Base-by-base conservation (phyloP, 768 basidiomycete species). In the Leccinum fibrillosum region DNA sequence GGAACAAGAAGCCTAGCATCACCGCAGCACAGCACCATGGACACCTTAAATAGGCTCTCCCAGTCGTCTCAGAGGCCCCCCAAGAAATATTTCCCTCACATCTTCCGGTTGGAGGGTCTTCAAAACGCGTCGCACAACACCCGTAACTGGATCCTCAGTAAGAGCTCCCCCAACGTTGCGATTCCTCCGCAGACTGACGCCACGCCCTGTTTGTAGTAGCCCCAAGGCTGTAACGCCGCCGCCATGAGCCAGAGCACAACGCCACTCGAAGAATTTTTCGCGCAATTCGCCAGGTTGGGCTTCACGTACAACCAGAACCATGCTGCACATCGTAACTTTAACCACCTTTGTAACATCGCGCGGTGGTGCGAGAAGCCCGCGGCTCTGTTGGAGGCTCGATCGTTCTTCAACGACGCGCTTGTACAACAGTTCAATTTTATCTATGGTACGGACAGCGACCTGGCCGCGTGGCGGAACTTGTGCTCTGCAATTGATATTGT, bases 191-290 rank as follows among this genome's bases (percentile, higher is more conserved):
- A n/a, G 4, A 39, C 39, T 39, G 39, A 39, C 39, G 39, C 39
- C 39, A 39, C 39, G 9, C 17, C 39, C n/a, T 39, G 9, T 17
- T 39, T 15, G 35, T 17, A n/a, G 39, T 39, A n/a, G n/a, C n/a
- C 39, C 12, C n/a, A n/a, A n/a, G 39, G n/a, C 13, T n/a, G 39
- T 39, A 9, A 39, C 21, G 32, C 37, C 8, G 17, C 39, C 39
- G 11, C 35, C 32, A 68, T 57, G 60, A 55, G 9, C 39, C 39
- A 39, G n/a, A 39, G 9, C 17, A n/a, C n/a, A n/a, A n/a, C 34
- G 15, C 64, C 71, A 19, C 69, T 72, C 47, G 64, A 63, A 4
- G 48, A 39, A 0, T 72, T 72, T 56, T 72, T 70, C 48, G 64
- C 21, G 12, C 60, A 42, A 17, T 70, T 64, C 17, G 57, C 62